These are phyloP conservation scores for Grosmannia penicillata DNA, from an alignment of 2,329 filamentous ascomycete genomes.

Conservation along the genomic window DNA sequence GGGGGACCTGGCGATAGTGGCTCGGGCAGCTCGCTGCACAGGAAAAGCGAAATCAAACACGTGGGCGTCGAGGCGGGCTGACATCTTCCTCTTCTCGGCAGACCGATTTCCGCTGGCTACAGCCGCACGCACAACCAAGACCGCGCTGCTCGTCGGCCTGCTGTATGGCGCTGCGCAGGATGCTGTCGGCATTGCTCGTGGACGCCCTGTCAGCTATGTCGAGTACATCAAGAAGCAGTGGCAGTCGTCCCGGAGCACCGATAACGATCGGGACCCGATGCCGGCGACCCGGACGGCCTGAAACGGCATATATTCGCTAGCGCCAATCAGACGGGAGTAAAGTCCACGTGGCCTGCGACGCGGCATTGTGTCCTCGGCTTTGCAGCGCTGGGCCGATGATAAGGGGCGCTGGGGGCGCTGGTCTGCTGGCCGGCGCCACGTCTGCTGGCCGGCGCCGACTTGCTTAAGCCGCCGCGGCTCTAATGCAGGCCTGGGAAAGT, in stretches of 20 bases:
- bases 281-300: too few species aligned
- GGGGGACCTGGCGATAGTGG: not conserved
- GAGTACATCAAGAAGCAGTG: conserved; percentile 38
- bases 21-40: too few species aligned
- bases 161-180: conserved; percentile 75
- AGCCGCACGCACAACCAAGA: conserved; percentile 62
- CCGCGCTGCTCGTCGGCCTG: conserved; percentile 65
- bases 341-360: too few species aligned
- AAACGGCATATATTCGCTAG: too few species aligned
- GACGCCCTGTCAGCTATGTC: conserved; percentile 60
- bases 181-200: conserved; percentile 49
- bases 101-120: conserved; percentile 68
- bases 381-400: not conserved
- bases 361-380: not conserved
- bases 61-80: not conserved
- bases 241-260: not conserved
- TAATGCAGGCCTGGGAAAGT: not conserved
- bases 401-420: not conserved
- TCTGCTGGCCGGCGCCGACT: not conserved
- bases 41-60: too few species aligned
- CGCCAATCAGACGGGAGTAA: too few species aligned
- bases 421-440: not conserved
- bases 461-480: too few species aligned
- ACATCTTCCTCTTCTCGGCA: conserved; percentile 17
- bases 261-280: too few species aligned